phyloP scores from a whole-genome alignment of 2,329 filamentous ascomycete species.

The Grosmannia penicillata region DNA sequence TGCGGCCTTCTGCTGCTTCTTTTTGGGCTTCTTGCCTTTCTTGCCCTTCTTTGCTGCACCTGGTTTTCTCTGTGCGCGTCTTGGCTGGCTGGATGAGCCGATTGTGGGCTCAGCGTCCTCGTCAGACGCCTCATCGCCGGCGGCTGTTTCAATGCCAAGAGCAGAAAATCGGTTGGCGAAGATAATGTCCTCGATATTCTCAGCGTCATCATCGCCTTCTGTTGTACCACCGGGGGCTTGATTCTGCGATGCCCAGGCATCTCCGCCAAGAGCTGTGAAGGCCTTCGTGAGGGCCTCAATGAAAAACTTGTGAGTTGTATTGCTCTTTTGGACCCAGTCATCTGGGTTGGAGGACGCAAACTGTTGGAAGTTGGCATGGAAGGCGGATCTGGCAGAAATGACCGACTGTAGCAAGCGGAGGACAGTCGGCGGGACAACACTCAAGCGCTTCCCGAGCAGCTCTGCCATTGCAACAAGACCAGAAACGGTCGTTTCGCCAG shows the following conservation, averaged over 20 bases:
- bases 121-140: conserved; percentile 5
- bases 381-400: conserved; percentile 19
- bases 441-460: conserved; percentile 23
- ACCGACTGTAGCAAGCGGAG: conserved; percentile 22
- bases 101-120: neutral
- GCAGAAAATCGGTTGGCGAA: conserved; percentile 16
- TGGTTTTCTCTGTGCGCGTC: neutral
- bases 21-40: conserved; percentile 13
- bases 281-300: conserved; percentile 24
- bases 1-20: conserved; percentile 8
- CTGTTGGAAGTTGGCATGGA: conserved; percentile 18
- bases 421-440: conserved; percentile 18
- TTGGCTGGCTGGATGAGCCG: neutral
- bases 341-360: conserved; percentile 17
- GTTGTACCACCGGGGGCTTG: neutral
- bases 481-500: conserved; percentile 17
- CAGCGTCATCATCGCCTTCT: conserved; percentile 10
- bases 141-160: conserved; percentile 11
- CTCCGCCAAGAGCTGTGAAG: conserved; percentile 21
- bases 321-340: conserved; percentile 22
- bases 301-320: conserved; percentile 25
- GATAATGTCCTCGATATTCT: conserved; percentile 12
- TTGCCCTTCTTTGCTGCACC: neutral
- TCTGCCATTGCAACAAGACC: conserved; percentile 22
- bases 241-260: neutral